Evolutionary conservation across 2,329 filamentous ascomycete species (phyloP).

Genomic region (Nigrospora sphaerica): DNA sequence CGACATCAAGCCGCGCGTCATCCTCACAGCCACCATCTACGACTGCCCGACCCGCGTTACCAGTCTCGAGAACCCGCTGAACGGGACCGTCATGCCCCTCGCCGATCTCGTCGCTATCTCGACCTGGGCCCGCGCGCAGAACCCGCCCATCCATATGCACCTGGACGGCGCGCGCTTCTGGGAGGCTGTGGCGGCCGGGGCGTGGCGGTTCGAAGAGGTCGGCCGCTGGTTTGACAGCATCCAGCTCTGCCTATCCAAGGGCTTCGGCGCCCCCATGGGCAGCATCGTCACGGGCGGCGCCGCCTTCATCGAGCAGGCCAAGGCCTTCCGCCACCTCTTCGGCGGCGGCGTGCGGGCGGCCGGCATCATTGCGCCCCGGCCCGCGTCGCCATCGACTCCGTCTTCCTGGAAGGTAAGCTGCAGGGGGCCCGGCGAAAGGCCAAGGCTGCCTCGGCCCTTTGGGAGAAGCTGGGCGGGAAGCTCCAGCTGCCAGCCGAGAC

Average conservation of each 20-base stretch:
- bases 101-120: slow-evolving; percentile 63
- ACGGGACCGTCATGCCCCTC: slow-evolving; percentile 72
- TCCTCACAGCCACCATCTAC: slow-evolving; percentile 66
- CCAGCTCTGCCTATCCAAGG: slow-evolving; percentile 75
- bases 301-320: slow-evolving; percentile 27
- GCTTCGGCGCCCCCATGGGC: slow-evolving; percentile 73
- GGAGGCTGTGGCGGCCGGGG: slow-evolving; percentile 70
- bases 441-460: slow-evolving; percentile 58
- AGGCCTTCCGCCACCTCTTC: slow-evolving; percentile 57
- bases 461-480: slow-evolving; percentile 63
- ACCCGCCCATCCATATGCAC: slow-evolving; percentile 56
- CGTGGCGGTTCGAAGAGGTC: slow-evolving; percentile 60
- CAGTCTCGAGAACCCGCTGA: slow-evolving; percentile 78
- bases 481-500: slow-evolving; percentile 67
- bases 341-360: slow-evolving; percentile 70
- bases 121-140: slow-evolving; percentile 55
- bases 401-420: slow-evolving; percentile 51
- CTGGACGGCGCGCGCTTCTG: slow-evolving; percentile 75
- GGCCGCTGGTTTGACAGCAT: slow-evolving; percentile 61
- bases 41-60: slow-evolving; percentile 75
- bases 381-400: slow-evolving; percentile 54
- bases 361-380: slow-evolving; percentile 66
- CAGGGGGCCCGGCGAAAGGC: slow-evolving; percentile 55
- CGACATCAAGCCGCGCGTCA: slow-evolving; percentile 61
- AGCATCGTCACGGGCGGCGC: slow-evolving; percentile 58